Evolutionary conservation across 2,329 filamentous ascomycete species (phyloP), one percentile per base, ranked within the genome.

Genomic region (Xylariaceae sp.): DNA sequence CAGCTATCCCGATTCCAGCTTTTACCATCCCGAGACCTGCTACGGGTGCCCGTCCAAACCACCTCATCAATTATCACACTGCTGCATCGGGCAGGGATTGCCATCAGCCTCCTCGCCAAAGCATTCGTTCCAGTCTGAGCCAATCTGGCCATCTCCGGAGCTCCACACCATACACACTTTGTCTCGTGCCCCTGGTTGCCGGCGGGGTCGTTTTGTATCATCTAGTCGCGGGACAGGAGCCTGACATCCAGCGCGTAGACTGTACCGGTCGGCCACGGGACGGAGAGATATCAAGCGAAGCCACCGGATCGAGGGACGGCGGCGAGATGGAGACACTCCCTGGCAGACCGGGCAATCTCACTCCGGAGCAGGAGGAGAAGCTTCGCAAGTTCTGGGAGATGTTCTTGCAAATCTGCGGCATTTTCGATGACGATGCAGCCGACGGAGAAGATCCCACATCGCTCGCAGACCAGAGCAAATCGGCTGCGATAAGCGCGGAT

Each of bases 351-450:
- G 88, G 87, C 43, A 95, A 86, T 52, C 72, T 98, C 42, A 96
- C 89, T n/a, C 63, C 79, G 3, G 89, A 96, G 47, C 81, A 98
- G 66, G 87, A 95, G 55, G 76, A 77, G 48, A 96, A 94, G 67
- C 70, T 98, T 42, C 85, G 83, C 55, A 84, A 94, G 62, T 75
- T 97, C 51, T 98, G 92, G 92, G 65, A 74, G 11, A 69, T 81
- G 38, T 73, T 88, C 27, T 74, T 94, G 50, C 81, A 84, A 47
- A 71, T 95, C 31, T 88, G 85, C 59, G 85, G 83, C 18, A 73
- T 88, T 38, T 51, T 64, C 17, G 48, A 52, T 17, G 63, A 65
- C 18, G 54, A 61, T n/a, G 50, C 54, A 39, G 46, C 59, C 26
- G 60, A 66, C 13, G 46, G 46, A 5, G 50, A 55, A n/a, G 56